Percentiles rank a stretch among this genome's conserved stretches.
Evolutionary conservation across 176 grass and related monocot genomes (phyloP).

Genomic region (Poa pratensis): DNA sequence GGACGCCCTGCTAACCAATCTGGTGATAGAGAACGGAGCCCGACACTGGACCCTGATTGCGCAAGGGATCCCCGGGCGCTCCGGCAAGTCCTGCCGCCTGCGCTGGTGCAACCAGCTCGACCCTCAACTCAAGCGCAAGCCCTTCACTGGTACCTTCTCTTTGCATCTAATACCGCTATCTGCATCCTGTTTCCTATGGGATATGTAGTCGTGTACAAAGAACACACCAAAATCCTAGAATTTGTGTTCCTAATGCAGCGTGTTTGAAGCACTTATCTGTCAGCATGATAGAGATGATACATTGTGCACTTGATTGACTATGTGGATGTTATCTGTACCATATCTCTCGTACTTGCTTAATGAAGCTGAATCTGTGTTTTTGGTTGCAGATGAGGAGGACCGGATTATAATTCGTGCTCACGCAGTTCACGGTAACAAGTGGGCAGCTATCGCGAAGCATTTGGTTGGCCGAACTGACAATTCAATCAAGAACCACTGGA

Average conservation of each 20-base stretch:
- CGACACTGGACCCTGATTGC: constrained; percentile 93
- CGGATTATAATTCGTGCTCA: constrained; percentile 85
- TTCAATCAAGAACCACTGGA: constrained; percentile 99
- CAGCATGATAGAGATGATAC: constrained; percentile 20
- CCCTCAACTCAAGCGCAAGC: constrained; percentile 94
- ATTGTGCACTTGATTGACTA: neutral
- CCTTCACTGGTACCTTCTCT: constrained; percentile 81
- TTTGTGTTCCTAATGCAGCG: neutral
- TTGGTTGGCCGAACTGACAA: constrained; percentile 94
- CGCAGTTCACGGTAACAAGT: constrained; percentile 88
- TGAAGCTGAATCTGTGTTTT: constrained; percentile 44
- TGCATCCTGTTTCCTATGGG: neutral
- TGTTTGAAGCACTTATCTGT: neutral
- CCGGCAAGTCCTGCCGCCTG: constrained; percentile 95
- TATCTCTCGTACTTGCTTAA: neutral
- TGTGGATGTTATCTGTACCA: no score
- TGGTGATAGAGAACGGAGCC: constrained; percentile 75
- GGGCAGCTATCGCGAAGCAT: constrained; percentile 89
- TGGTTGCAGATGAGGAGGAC: constrained; percentile 88
- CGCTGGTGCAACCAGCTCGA: constrained; percentile 99
- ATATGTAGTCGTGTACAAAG: neutral
- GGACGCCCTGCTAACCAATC: constrained; percentile 65
- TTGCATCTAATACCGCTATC: constrained; percentile 4
- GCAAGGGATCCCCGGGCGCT: constrained; percentile 76
- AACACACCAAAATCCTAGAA: neutral